Evolutionary conservation across 2,329 filamentous ascomycete genomes (phyloP).

Genomic region (Coniochaeta sp.): DNA sequence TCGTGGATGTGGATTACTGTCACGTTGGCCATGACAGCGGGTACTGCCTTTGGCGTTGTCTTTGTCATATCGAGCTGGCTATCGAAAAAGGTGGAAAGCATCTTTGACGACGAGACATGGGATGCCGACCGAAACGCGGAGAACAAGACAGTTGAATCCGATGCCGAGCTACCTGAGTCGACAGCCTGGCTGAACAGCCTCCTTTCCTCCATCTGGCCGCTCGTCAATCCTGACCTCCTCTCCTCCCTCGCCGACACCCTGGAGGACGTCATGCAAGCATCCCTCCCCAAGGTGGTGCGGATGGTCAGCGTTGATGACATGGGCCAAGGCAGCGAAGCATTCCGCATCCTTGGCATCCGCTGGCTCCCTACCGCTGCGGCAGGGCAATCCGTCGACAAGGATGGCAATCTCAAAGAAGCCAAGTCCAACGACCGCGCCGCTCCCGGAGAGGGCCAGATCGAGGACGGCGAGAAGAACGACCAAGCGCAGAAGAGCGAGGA

Average conservation of each 20-base stretch:
- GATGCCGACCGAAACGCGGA: constrained; percentile 52
- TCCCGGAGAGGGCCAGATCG: constrained; percentile 22
- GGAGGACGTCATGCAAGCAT: constrained; percentile 76
- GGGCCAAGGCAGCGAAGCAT: constrained; percentile 64
- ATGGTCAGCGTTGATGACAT: constrained; percentile 74
- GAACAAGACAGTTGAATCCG: constrained; percentile 31
- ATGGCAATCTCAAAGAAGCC: constrained; percentile 46
- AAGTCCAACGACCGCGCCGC: constrained; percentile 43
- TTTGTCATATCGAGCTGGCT: constrained; percentile 51
- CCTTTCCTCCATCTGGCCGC: constrained; percentile 61
- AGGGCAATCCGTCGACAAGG: constrained; percentile 48
- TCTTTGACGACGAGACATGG: constrained; percentile 67
- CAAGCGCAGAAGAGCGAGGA: constrained; percentile 25
- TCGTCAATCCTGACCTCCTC: constrained; percentile 71
- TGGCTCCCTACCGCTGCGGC: constrained; percentile 69
- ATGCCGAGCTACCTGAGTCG: constrained; percentile 53
- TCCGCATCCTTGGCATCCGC: constrained; percentile 63
- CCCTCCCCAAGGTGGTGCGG: constrained; percentile 58
- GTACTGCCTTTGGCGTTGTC: constrained; percentile 26
- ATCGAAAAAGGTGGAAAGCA: constrained; percentile 49
- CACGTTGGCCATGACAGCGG: constrained; percentile 2
- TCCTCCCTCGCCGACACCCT: constrained; percentile 61
- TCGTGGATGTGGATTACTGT: constrained; percentile 10
- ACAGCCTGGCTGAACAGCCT: constrained; percentile 67
- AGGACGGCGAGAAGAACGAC: constrained; percentile 18